Evolutionary conservation across 306 rosid genomes (phyloP).

Genomic region (Acacia acuminata): DNA sequence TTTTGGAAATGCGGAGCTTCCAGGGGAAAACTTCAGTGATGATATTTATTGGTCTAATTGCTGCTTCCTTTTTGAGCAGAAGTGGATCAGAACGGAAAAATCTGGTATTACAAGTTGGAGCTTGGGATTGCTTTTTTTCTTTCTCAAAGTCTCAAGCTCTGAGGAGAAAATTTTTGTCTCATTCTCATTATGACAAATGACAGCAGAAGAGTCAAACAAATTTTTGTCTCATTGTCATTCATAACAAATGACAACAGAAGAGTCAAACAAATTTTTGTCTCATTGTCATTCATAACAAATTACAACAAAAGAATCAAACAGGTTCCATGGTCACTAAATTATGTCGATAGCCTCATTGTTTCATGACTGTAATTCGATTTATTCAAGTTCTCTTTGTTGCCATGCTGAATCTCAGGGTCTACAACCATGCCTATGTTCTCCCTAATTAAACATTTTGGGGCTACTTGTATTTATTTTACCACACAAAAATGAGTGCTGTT

Average conservation of each 20-base stretch:
- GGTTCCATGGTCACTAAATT: conserved; percentile 4
- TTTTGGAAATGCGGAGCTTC: neutral
- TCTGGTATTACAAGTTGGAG: conserved; percentile 13
- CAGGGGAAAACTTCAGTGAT: neutral
- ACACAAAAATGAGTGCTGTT: neutral
- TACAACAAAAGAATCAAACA: neutral
- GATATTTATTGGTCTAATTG: neutral
- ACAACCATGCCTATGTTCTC: neutral
- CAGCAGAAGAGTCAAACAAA: neutral
- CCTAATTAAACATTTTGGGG: neutral
- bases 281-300: neutral
- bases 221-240: conserved; percentile 2
- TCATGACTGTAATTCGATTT: neutral
- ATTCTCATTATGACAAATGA: neutral
- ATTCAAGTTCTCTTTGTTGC: neutral
- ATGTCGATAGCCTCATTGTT: conserved; percentile 26
- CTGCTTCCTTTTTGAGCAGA: neutral
- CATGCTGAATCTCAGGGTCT: neutral
- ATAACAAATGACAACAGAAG: neutral
- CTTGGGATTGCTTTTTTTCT: neutral
- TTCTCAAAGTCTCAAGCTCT: neutral
- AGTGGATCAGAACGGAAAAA: conserved; percentile 9
- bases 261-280: no score
- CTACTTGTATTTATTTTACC: neutral
- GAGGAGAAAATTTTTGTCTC: conserved; percentile 12